Percentiles rank a stretch among this genome's conserved stretches.
phyloP scores from a whole-genome alignment of 2,329 filamentous ascomycete species.

The Talaromyces islandicus region DNA sequence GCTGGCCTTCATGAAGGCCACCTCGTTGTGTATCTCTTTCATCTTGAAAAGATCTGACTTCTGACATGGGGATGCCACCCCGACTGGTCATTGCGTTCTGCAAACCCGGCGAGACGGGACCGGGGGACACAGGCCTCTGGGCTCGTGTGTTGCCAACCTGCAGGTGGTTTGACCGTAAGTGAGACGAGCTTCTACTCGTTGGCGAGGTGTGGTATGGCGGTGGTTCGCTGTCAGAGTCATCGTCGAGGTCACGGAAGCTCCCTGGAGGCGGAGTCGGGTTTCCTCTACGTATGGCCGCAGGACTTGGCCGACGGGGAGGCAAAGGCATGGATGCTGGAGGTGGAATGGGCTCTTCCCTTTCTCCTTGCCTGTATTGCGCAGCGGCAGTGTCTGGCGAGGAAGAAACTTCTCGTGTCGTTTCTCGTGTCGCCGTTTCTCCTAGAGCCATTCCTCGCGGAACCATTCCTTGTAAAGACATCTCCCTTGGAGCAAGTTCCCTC shows the following conservation, averaged over 20 bases:
- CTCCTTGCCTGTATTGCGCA: background rate
- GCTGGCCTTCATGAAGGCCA: background rate
- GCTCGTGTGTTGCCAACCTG: conserved; percentile 41
- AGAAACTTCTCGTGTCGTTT: background rate
- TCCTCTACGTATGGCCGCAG: background rate
- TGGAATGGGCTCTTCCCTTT: background rate
- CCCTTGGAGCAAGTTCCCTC: background rate
- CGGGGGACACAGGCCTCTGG: conserved; percentile 53
- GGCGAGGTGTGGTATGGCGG: conserved; percentile 48
- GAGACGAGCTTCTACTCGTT: conserved; percentile 19
- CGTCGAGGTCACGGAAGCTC: background rate
- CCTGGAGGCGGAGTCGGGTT: background rate
- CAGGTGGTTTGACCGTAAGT: conserved; percentile 56
- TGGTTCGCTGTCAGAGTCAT: conserved; percentile 1
- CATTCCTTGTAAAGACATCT: background rate
- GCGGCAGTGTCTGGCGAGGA: background rate
- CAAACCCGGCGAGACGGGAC: conserved; percentile 57
- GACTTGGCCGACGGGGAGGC: background rate
- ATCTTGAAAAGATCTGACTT: conserved; percentile 41
- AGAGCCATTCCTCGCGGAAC: background rate
- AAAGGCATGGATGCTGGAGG: background rate
- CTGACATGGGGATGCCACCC: conserved; percentile 55
- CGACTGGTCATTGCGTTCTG: conserved; percentile 58
- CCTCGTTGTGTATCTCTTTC: background rate
- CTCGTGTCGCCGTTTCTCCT: background rate